Evolutionary conservation across 2,329 filamentous ascomycete species (phyloP), one percentile per base, ranked within the genome.

Genomic region (Colletotrichum filicis): DNA sequence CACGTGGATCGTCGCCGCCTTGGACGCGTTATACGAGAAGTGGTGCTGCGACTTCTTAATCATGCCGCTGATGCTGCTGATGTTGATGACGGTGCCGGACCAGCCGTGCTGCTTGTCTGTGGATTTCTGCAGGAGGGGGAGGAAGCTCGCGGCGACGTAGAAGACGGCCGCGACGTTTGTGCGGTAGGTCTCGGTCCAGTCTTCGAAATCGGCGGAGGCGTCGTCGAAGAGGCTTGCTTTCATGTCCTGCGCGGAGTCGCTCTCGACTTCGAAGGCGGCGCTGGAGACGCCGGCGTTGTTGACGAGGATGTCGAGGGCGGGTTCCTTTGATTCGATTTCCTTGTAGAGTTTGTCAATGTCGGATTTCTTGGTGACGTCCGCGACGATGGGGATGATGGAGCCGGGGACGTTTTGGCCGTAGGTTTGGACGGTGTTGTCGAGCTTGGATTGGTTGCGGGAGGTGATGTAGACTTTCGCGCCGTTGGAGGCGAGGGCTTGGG

Each of bases 91-190:
- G 6, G 91, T 88, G 1, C 87, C 84, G 0, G 91, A 87, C 87
- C 86, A 89, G 67, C 85, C 85, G 5, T 77, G 74, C 71, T 85
- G 81, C 1, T 69, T 76, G 64, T 86, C 82, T 76, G 78, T 87
- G 77, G 76, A 84, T 26, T 86, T 86, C 78, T 92, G 87, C 63
- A 94, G 85, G 4, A 93, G 83, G 0, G 91, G 90, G 1, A 91
- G 87, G 57, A 93, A 87, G 0, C 90, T 87, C 62, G 91, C 87
- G 0, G 91, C 91, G 62, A 89, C 86, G 75, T 92, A 93, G 84
- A 90, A 93, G 68, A 91, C 86, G 73, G 88, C 89, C 37, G 94
- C 90, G 12, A 95, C 93, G 75, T 97, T 95, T 24, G 93, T 94
- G 71, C 90, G 89, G 85, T 93, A 95, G 0, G 90, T 90, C 53